A percentile compares a stretch with the other conserved stretches of the same genome.
phyloP scores from a whole-genome alignment of 495 filamentous ascomycete genomes.

The Aspergillus diversus region DNA sequence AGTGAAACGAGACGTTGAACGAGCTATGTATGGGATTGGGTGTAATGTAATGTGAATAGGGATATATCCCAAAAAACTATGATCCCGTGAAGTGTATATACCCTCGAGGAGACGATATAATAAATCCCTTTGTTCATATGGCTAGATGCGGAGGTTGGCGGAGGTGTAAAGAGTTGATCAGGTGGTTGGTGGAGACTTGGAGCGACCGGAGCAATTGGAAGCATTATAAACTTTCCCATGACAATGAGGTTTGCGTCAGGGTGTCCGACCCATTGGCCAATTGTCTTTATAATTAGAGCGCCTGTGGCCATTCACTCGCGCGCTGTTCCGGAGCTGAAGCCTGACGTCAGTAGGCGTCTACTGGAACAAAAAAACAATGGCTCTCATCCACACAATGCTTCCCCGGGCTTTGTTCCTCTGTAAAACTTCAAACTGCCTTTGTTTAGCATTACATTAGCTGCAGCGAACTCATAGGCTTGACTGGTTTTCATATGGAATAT shows the following conservation, averaged over 20 bases:
- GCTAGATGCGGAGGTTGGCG: background rate
- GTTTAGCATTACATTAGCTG: conserved; percentile 1
- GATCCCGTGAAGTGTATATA: conserved; percentile 30
- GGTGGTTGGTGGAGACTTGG: too few relatives aligned
- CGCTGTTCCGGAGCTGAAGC: background rate
- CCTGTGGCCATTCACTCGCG: too few relatives aligned
- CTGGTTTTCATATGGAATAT: background rate
- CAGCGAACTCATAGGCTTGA: background rate
- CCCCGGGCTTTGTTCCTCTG: background rate
- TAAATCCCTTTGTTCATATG: conserved; percentile 15
- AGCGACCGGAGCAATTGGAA: too few relatives aligned
- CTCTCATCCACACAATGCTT: conserved; percentile 14
- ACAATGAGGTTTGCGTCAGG: too few relatives aligned
- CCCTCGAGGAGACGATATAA: conserved; percentile 11
- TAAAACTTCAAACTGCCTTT: conserved; percentile 4
- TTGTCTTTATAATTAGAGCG: background rate
- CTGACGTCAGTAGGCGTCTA: conserved; percentile 42
- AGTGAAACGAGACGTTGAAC: conserved; percentile 85
- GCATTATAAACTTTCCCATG: too few relatives aligned
- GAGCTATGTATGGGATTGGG: conserved; percentile 96
- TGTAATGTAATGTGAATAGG: conserved; percentile 76
- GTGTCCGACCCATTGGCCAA: too few relatives aligned
- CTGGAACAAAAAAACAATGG: conserved; percentile 30
- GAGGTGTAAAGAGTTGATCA: background rate
- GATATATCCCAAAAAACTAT: conserved; percentile 17